phyloP scores from a whole-genome alignment of 192 early-diverging fungal species.

The Allomyces arbusculus region DNA sequence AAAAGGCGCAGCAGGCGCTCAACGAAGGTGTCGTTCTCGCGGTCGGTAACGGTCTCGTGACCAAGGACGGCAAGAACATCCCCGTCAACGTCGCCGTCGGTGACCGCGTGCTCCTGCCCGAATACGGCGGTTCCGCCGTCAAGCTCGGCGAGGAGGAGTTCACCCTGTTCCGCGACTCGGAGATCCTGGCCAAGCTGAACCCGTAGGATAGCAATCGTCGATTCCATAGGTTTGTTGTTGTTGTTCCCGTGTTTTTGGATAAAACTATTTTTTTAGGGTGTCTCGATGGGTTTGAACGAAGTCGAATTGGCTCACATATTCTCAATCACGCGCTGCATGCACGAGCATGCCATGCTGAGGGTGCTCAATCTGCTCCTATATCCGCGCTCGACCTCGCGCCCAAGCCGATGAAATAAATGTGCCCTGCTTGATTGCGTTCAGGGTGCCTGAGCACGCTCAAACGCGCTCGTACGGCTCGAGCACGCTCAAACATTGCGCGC shows the following conservation, averaged over 20 bases:
- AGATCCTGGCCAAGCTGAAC: slow-evolving; percentile 84
- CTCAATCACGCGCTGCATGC: too few relatives aligned
- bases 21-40: slow-evolving; percentile 94
- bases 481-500: too few relatives aligned
- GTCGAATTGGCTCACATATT: too few relatives aligned
- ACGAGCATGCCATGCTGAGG: too few relatives aligned
- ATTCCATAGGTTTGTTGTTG: background rate
- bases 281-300: background rate
- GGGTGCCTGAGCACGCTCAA: too few relatives aligned
- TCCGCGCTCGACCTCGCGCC: too few relatives aligned
- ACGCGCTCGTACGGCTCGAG: too few relatives aligned
- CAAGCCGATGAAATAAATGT: too few relatives aligned
- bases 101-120: slow-evolving; percentile 87
- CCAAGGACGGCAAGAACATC: slow-evolving; percentile 67
- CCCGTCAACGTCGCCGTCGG: slow-evolving; percentile 67
- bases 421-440: too few relatives aligned
- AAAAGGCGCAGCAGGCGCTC: slow-evolving; percentile 91
- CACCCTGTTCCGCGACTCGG: slow-evolving; percentile 75
- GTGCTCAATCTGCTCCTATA: too few relatives aligned
- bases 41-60: slow-evolving; percentile 72
- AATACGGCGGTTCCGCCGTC: slow-evolving; percentile 83
- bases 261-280: background rate
- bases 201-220: background rate
- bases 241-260: background rate
- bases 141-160: slow-evolving; percentile 82